These are phyloP conservation scores for Colletotrichum destructivum DNA, from an alignment of 2,329 filamentous ascomycete species.

Conservation along the genomic window DNA sequence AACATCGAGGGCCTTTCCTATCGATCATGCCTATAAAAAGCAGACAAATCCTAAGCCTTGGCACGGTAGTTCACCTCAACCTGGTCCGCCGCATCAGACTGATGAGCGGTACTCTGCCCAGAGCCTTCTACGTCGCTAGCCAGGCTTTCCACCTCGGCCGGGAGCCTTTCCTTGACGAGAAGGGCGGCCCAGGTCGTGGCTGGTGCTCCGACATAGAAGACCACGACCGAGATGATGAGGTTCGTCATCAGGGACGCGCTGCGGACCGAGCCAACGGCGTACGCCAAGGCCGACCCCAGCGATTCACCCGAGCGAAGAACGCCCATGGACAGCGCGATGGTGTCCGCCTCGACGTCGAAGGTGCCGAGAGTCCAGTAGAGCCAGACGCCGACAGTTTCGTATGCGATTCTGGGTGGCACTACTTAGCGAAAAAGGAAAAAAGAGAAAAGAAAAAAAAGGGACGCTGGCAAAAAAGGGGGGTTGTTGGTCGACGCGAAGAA, in stretches of 20 bases:
- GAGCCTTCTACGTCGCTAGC: background rate
- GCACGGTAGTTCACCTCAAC: background rate
- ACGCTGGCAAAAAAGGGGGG: slow-evolving; percentile 47
- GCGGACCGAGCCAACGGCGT: slow-evolving; percentile 63
- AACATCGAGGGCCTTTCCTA: background rate
- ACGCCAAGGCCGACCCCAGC: slow-evolving; percentile 61
- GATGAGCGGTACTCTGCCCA: background rate
- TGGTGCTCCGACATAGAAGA: slow-evolving; percentile 56
- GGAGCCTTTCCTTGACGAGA: slow-evolving; percentile 21
- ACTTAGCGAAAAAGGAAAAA: background rate
- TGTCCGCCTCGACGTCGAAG: slow-evolving; percentile 66
- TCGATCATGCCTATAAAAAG: background rate
- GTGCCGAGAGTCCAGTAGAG: slow-evolving; percentile 66
- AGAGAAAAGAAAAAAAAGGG: no score
- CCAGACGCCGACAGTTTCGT: slow-evolving; percentile 48
- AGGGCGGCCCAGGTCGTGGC: slow-evolving; percentile 25
- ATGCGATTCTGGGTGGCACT: slow-evolving; percentile 1
- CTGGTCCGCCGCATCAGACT: slow-evolving; percentile 23
- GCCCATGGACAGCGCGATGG: slow-evolving; percentile 63
- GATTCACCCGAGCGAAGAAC: slow-evolving; percentile 65
- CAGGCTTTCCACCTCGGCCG: slow-evolving; percentile 9
- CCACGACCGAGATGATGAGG: slow-evolving; percentile 62
- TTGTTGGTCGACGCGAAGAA: slow-evolving; percentile 55
- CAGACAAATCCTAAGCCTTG: background rate
- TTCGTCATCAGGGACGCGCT: slow-evolving; percentile 62